Conservation (phyloP, 805 yeast genomes). For the Ogataea ramenticola region DNA sequence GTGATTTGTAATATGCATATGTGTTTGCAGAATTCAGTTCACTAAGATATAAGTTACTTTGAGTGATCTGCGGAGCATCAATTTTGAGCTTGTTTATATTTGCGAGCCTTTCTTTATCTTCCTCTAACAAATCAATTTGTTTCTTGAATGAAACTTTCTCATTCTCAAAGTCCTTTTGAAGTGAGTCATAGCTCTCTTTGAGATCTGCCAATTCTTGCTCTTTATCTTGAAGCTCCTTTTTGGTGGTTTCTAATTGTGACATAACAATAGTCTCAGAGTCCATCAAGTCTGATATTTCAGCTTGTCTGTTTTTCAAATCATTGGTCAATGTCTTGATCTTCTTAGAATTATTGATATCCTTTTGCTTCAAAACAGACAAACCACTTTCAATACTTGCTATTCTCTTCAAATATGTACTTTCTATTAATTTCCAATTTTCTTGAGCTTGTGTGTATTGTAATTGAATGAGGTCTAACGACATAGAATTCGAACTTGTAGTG, state of each 20-base stretch:
- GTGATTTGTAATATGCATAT: slow-evolving; percentile 11
- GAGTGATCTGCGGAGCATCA: slow-evolving; percentile 4
- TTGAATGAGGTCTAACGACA: slow-evolving; percentile 40
- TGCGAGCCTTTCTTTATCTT: slow-evolving; percentile 17
- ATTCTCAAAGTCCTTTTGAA: slow-evolving; percentile 24
- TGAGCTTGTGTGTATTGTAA: slow-evolving; percentile 68
- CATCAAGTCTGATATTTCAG: slow-evolving; percentile 18
- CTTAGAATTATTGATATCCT: slow-evolving; percentile 21
- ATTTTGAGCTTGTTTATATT: slow-evolving; percentile 8
- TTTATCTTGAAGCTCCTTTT: slow-evolving; percentile 7
- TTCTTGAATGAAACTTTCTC: slow-evolving; percentile 19
- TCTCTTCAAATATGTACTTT: slow-evolving; percentile 49
- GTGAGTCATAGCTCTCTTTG: slow-evolving; percentile 19
- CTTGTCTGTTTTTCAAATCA: slow-evolving; percentile 29
- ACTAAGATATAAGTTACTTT: slow-evolving; percentile 20
- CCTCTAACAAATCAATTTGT: slow-evolving; percentile 19
- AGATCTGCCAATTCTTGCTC: slow-evolving; percentile 11
- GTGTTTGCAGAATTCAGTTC: slow-evolving; percentile 23
- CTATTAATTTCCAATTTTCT: slow-evolving; percentile 79
- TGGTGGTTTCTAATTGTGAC: slow-evolving; percentile 10
- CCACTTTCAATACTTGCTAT: slow-evolving; percentile 39
- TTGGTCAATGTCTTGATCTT: slow-evolving; percentile 23
- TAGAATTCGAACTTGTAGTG: slow-evolving; percentile 1
- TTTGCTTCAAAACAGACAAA: slow-evolving; percentile 28
- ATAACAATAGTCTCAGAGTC: slow-evolving; percentile 17